phyloP scores from a whole-genome alignment of 805 yeast genomes.

The Middelhovenomyces tepae region DNA sequence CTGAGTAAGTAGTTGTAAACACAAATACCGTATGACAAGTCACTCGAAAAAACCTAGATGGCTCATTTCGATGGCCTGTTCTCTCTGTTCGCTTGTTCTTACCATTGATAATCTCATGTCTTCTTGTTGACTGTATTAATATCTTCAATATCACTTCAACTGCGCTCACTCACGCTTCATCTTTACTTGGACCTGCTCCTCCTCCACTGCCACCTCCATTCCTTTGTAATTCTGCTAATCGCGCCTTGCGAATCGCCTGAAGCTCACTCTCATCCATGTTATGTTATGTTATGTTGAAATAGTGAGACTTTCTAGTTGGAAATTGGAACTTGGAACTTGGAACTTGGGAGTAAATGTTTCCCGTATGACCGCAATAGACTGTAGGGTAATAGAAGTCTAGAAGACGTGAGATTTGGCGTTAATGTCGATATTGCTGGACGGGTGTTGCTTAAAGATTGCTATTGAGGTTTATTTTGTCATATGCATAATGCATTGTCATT shows the following conservation, averaged over 20 bases:
- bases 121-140: slow-evolving; percentile 21
- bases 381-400: too few relatives aligned
- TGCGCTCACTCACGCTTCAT: slow-evolving; percentile 6
- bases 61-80: background rate
- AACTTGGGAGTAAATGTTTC: too few relatives aligned
- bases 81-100: slow-evolving; percentile 7
- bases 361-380: too few relatives aligned
- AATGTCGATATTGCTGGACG: too few relatives aligned
- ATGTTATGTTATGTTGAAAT: background rate
- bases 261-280: slow-evolving; percentile 83
- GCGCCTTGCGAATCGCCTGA: slow-evolving; percentile 86
- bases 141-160: background rate
- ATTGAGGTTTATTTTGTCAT: too few relatives aligned
- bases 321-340: too few relatives aligned
- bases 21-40: background rate
- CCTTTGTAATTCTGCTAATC: slow-evolving; percentile 73
- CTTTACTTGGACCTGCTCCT: slow-evolving; percentile 8
- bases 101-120: slow-evolving; percentile 32
- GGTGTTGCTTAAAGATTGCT: too few relatives aligned
- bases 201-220: slow-evolving; percentile 20
- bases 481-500: too few relatives aligned
- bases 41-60: background rate
- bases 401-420: too few relatives aligned
- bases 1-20: slow-evolving; percentile 12
- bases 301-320: too few relatives aligned